Evolutionary conservation across 768 basidiomycete genomes (phyloP).

Genomic region (Tubosaeta brunneosetosa): DNA sequence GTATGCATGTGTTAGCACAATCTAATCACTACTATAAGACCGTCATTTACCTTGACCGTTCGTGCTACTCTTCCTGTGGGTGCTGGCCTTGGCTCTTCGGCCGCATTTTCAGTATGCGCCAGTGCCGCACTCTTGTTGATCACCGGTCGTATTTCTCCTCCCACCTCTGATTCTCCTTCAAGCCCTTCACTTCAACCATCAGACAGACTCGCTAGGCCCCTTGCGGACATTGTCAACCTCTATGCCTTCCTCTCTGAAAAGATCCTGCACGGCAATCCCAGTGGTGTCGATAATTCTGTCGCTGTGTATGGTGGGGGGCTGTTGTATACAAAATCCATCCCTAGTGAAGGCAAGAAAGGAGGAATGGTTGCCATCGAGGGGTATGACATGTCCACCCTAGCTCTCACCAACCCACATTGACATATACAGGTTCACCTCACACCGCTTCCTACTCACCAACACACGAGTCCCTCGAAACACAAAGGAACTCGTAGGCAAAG

Average conservation of each 20-base stretch:
- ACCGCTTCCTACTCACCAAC: conserved; percentile 88
- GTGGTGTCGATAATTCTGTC: conserved; percentile 96
- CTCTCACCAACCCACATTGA: conserved; percentile 6
- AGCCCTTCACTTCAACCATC: conserved; percentile 33
- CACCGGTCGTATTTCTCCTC: conserved; percentile 57
- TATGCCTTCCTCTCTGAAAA: conserved; percentile 97
- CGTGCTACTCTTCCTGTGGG: conserved; percentile 91
- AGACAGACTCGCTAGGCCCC: conserved; percentile 53
- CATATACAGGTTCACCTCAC: conserved; percentile 72
- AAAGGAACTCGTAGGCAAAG: conserved; percentile 89
- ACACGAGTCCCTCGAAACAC: conserved; percentile 93
- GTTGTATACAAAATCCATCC: conserved; percentile 73
- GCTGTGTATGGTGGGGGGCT: conserved; percentile 90
- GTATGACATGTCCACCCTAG: conserved; percentile 39
- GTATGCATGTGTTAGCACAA: not conserved
- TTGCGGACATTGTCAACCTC: conserved; percentile 79
- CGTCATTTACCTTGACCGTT: conserved; percentile 71
- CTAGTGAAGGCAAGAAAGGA: conserved; percentile 54
- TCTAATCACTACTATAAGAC: conserved; percentile 38
- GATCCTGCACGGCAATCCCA: conserved; percentile 94
- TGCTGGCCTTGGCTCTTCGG: conserved; percentile 95
- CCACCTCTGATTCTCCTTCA: conserved; percentile 21
- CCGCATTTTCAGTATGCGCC: conserved; percentile 88
- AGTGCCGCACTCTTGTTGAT: conserved; percentile 77
- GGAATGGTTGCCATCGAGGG: conserved; percentile 85